A percentile compares a stretch with the other conserved stretches of the same genome.
Conservation (phyloP, 2,329 filamentous ascomycete genomes). For the Emericellopsis cladophorae region DNA sequence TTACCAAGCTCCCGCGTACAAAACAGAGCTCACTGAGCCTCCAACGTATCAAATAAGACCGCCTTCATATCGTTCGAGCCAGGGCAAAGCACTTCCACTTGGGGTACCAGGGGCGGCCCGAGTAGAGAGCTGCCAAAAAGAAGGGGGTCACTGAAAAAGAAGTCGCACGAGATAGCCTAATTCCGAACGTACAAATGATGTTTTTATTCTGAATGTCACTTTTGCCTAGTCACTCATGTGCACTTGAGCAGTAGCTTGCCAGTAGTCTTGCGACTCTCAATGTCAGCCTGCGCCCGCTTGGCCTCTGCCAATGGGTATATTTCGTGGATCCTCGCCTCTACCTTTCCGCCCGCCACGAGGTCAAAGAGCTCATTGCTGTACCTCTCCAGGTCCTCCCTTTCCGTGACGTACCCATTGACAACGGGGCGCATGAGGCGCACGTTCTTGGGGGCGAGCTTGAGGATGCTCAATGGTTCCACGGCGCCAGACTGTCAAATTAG, state of each 20-base stretch:
- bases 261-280: constrained; percentile 71
- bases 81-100: too few species aligned
- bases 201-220: not conserved
- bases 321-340: constrained; percentile 64
- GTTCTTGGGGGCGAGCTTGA: constrained; percentile 59
- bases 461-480: constrained; percentile 51
- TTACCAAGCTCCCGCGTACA: too few species aligned
- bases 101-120: too few species aligned
- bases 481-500: constrained; percentile 40
- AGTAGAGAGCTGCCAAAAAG: too few species aligned
- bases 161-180: too few species aligned
- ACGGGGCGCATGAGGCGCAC: constrained; percentile 63
- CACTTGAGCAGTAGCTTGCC: constrained; percentile 71
- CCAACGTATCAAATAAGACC: too few species aligned
- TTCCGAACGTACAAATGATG: not conserved
- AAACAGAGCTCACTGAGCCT: too few species aligned
- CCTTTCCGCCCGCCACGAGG: constrained; percentile 53
- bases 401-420: constrained; percentile 57
- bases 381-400: constrained; percentile 55
- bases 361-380: constrained; percentile 64
- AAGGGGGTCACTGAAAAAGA: too few species aligned
- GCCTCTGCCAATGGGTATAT: constrained; percentile 66
- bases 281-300: constrained; percentile 58
- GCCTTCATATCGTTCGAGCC: too few species aligned
- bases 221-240: constrained; percentile 18